Base-by-base conservation (phyloP, 768 basidiomycete species). In the Rhodotorula babjevae region DNA sequence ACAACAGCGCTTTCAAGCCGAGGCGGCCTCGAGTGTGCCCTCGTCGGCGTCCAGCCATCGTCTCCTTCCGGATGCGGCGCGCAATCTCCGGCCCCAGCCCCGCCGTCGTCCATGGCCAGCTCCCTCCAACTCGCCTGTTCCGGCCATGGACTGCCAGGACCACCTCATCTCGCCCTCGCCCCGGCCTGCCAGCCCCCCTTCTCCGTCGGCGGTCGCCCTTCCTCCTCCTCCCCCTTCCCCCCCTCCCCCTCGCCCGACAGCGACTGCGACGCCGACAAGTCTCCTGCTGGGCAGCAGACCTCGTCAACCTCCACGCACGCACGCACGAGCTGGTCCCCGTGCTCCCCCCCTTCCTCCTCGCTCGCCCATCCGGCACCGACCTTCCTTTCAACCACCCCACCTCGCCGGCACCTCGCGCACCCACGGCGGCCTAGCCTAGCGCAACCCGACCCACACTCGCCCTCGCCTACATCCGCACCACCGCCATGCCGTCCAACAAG, bases 321-420 rank as follows among this genome's bases (percentile, higher is more conserved):
- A 7, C 27, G 53, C 56, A 58, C 65, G 56, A 66, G 65, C 65
- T 16, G 46, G 46, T 36, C 58, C 58, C 59, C 65, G 57, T 47
- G 44, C 44, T n/a, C 19, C 46, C 60, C 25, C 44, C 21, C 44
- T 6, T 56, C n/a, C 12, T 55, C 29, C 23, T 47, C 23, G 46
- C 46, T 21, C 61, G 42, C 52, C 50, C n/a, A 46, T n/a, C 46
- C 44, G 61, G 61, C 68, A 55, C 29, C 50, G 6, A 25, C 64
- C 46, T 42, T 57, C 64, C 52, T 49, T 58, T 33, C 46, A 25
- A 10, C 67, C 44, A 14, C 55, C 29, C 55, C 29, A 16, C 27
- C 65, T 44, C 36, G 44, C n/a, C 50, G 23, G 19, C 40, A 42
- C 33, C 56, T 31, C 53, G 1, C 58, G 8, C 11, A 18, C 9